Evolutionary conservation across 495 filamentous ascomycete genomes (phyloP), one percentile per base, ranked within the genome.

Genomic region (Penicillium macrosclerotiorum): DNA sequence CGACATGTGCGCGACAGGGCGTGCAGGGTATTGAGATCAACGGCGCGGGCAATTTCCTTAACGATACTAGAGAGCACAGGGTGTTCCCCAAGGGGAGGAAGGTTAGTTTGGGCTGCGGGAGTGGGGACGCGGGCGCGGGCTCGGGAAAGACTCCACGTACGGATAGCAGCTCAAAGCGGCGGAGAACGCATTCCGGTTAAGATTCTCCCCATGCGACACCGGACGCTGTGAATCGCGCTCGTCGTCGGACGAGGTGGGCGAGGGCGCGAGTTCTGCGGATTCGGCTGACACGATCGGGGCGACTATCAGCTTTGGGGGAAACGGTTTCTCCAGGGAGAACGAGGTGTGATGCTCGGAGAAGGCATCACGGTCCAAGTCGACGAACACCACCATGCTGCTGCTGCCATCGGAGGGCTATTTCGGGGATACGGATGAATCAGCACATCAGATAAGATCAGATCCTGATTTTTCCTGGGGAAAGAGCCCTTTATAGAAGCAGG

Each of bases 101-200:
- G 30, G 37, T 58, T 33, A 45, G 54, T 36, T 52, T 41, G 42
- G 42, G 30, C 31, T 18, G 48, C 20, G n/a, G n/a, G 45, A 59
- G 52, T 45, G 46, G 35, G 49, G 32, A 55, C 19, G 27, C 16
- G 13, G 13, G 30, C 23, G 31, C 34, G 30, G 17, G 31, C 26
- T 24, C 36, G 18, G 35, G 16, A 37, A n/a, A n/a, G n/a, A n/a
- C n/a, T 31, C 50, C 24, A 64, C 78, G 65, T 74, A 96, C 90
- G 90, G 90, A 78, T 96, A 96, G 71, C 89, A 93, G 53, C 83
- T 83, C 68, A 96, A 73, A 51, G 87, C 85, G 59, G 80, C 77
- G 23, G 88, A 86, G 71, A 92, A 84, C 42, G 74, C 73, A 68
- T 81, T 85, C 57, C 75, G 62, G 59, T 89, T 91, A 33, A 74